These are phyloP conservation scores for Nicotiana attenuata DNA, from an alignment of 257 asterid species.

Conservation along the genomic window DNA sequence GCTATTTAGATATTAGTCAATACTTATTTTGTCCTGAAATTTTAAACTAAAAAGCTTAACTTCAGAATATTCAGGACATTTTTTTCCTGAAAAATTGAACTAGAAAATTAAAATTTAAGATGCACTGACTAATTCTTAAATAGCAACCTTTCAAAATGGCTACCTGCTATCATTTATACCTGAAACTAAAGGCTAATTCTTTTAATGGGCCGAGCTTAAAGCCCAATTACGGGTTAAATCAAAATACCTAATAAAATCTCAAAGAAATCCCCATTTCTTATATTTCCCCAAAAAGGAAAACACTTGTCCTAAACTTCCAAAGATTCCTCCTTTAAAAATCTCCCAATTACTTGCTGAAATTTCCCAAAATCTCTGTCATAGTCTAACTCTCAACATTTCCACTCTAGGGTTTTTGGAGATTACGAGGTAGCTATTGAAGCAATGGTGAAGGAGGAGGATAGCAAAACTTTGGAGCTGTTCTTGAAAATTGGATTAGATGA, in stretches of 20 bases:
- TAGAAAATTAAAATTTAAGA: too few relatives aligned
- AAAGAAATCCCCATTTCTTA: neutral
- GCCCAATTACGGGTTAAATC: neutral
- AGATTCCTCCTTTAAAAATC: neutral
- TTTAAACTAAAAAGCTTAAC: too few relatives aligned
- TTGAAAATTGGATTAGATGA: constrained; percentile 43
- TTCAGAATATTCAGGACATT: too few relatives aligned
- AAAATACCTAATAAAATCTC: neutral
- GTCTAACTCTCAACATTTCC: neutral
- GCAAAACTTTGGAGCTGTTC: constrained; percentile 27
- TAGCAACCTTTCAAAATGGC: too few relatives aligned
- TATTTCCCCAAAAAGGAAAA: neutral
- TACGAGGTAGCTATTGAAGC: neutral
- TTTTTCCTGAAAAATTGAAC: too few relatives aligned
- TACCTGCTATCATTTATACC: too few relatives aligned
- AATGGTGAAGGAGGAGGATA: neutral
- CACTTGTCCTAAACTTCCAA: neutral
- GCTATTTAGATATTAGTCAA: too few relatives aligned
- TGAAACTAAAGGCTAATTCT: too few relatives aligned
- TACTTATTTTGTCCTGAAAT: too few relatives aligned
- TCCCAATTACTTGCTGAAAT: neutral
- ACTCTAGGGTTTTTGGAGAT: constrained; percentile 13
- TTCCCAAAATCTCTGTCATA: neutral
- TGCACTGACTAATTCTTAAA: too few relatives aligned
- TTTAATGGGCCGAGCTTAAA: neutral